Conservation (phyloP, 148 eudicot genomes). For the Gaultheria prostrata region DNA sequence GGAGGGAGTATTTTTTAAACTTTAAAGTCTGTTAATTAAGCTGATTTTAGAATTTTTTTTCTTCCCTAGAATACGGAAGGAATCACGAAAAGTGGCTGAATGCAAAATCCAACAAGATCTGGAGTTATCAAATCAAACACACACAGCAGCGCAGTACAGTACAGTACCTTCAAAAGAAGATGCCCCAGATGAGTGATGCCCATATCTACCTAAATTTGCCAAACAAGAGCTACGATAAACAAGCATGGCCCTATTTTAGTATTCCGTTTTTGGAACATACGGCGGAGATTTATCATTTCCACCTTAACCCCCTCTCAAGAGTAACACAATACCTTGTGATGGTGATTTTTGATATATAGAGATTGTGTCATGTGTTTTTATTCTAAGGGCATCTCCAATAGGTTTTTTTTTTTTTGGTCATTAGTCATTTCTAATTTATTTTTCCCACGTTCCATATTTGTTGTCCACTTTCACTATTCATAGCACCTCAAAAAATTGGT, state of each 20-base stretch:
- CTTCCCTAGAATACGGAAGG: background rate
- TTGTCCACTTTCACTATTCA: too few species aligned
- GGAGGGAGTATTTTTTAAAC: too few species aligned
- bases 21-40: too few species aligned
- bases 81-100: background rate
- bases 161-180: background rate
- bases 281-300: background rate
- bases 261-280: constrained; percentile 15
- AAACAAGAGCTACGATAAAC: background rate
- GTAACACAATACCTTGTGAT: background rate
- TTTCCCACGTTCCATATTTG: too few species aligned
- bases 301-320: background rate
- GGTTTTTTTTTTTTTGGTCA: too few species aligned
- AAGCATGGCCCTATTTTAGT: background rate
- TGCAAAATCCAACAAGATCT: constrained; percentile 9
- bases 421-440: too few species aligned
- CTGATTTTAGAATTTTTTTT: too few species aligned
- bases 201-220: constrained; percentile 11
- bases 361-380: background rate
- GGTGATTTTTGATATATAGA: background rate
- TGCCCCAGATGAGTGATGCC: constrained; percentile 6
- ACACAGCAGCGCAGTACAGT: background rate
- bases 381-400: too few species aligned
- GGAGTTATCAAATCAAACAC: background rate
- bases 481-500: too few species aligned